Evolutionary conservation across 31 red algal genomes (phyloP), one percentile per base, ranked within the genome.

Genomic region (Porphyra umbilicalis): DNA sequence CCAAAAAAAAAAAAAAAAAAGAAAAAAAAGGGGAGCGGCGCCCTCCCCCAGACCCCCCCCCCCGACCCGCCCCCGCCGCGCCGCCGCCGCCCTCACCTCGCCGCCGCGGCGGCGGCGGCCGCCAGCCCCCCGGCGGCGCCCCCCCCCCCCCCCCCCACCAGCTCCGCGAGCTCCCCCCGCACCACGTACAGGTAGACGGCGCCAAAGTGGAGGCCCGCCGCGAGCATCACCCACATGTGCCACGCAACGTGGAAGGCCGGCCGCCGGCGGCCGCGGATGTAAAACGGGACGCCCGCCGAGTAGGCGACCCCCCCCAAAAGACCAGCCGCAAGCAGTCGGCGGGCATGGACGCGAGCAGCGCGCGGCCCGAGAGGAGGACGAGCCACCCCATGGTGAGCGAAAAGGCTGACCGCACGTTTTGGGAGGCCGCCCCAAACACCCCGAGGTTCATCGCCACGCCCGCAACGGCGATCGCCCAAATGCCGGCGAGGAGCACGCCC

Each of bases 161-260:
- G n/a, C n/a, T n/a, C n/a, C n/a, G n/a, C n/a, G n/a, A n/a, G n/a
- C n/a, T n/a, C n/a, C n/a, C 57, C 57, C 57, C 38, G 44, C 38
- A 84, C 32, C 8, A 84, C 57, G 35, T 84, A 84, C 77, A 40
- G 74, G 15, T 76, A 39, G 9, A 84, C 83, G 13, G 68, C 83
- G 0, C 39, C 38, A 77, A 71, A 84, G 31, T 84, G 83, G 42
- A 39, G 42, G 6, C 31, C 34, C 32, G 83, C 83, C 33, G 40
- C 83, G 20, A 84, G 20, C 83, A 84, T 84, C 33, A 84, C 33
- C 68, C 68, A 75, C 42, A 84, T 39, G 77, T 84, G 83, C 83
- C 83, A 84, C 57, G 71, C 38, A 5, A 84, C 83, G 38, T 84
- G 83, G 35, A 35, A 84, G 14, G 71, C 34, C 34, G 83, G 42